Conservation (phyloP, 495 filamentous ascomycete genomes). For the Podospora comata region DNA sequence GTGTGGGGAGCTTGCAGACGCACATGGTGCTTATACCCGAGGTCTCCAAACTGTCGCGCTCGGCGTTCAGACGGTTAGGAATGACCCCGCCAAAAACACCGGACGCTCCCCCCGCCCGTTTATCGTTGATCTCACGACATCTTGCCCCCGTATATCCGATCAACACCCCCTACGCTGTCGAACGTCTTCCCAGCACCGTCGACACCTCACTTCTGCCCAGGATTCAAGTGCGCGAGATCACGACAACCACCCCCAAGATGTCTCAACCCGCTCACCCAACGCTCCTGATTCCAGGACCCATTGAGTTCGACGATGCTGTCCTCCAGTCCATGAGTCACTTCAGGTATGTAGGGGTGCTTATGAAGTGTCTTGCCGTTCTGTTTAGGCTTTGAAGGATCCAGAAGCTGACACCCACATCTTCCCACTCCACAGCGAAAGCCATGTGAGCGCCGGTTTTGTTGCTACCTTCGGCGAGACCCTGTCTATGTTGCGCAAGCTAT, state of each 20-base stretch:
- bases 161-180: slow-evolving; percentile 50
- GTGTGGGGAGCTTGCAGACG: slow-evolving; percentile 17
- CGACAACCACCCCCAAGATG: slow-evolving; percentile 53
- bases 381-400: background rate
- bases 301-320: slow-evolving; percentile 98
- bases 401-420: slow-evolving; percentile 13
- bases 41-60: slow-evolving; percentile 33
- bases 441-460: slow-evolving; percentile 85
- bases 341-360: slow-evolving; percentile 53
- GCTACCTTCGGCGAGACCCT: slow-evolving; percentile 86
- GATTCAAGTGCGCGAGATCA: slow-evolving; percentile 36
- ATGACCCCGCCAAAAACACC: slow-evolving; percentile 47
- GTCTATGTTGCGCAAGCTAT: slow-evolving; percentile 83
- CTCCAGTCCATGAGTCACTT: slow-evolving; percentile 93
- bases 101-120: slow-evolving; percentile 63
- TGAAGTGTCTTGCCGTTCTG: background rate
- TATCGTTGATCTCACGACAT: slow-evolving; percentile 80
- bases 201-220: slow-evolving; percentile 33
- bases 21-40: slow-evolving; percentile 26
- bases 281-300: slow-evolving; percentile 90
- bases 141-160: slow-evolving; percentile 53
- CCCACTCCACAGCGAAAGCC: slow-evolving; percentile 66
- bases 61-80: slow-evolving; percentile 28
- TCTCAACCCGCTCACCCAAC: slow-evolving; percentile 77
- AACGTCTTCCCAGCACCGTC: slow-evolving; percentile 59